Base-by-base conservation (phyloP, 192 early-diverging fungal species). In the Powellomyces hirtus region DNA sequence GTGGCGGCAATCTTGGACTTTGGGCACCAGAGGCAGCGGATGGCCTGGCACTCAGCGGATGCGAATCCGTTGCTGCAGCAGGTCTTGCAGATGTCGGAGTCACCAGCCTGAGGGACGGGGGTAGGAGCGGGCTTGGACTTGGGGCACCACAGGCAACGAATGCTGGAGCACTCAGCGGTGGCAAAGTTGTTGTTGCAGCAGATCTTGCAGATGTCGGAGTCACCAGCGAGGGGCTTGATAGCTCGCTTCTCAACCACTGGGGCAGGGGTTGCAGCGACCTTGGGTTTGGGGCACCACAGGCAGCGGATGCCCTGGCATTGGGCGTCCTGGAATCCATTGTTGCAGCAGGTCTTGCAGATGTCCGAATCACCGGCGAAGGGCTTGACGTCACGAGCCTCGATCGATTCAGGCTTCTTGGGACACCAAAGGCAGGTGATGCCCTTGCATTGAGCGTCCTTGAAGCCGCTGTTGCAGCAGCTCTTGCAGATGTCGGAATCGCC, bases 11-110 rank as follows among this genome's bases (percentile, higher is more conserved):
- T 27, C 53, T 56, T 56, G 10, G 29, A 14, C 29, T 56, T 56
- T 2, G 53, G 53, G 53, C 53, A 56, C 53, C 53, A 56, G 53
- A 56, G 53, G 53, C 53, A 56, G 53, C 29, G 29, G 53, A 56
- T 16, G 53, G 4, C 6, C 31, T 56, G 16, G 53, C 53, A 56
- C 14, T 29, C 53, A 18, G 53, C 53, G 33, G 53, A 33, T 31
- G 18, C 14, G 53, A 56, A 56, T 4, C 33, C 33, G 29, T 22
- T 56, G 14, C 16, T 34, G 53, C 53, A 56, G 53, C 53, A 56
- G 4, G 53, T 33, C 53, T 56, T 29, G 53, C 53, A 56, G 53
- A 29, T 56, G 7, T 16, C 53, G 53, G 51, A 8, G 11, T 31
- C 53, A 29, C 5, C 16, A 18, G 31, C 14, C 4, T 6, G 27